Conservation (phyloP, 352 stramenopile genomes). For the Globisporangium barbulae region DNA sequence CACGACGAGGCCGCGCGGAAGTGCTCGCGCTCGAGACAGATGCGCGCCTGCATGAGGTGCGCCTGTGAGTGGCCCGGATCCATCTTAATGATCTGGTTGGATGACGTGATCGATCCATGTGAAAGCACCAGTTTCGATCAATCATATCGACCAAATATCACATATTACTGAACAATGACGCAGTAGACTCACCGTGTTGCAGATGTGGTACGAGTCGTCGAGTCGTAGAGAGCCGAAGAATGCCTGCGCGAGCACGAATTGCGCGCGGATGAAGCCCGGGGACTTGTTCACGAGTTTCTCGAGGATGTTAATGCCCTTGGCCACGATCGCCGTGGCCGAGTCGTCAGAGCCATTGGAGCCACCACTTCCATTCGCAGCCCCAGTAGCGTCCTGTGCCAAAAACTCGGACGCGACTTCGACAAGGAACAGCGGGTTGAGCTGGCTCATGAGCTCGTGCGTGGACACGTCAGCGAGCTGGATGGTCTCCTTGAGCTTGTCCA, state of each 20-base stretch:
- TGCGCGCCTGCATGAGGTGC: conserved; percentile 81
- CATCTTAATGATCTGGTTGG: conserved; percentile 67
- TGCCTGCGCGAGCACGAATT: conserved; percentile 80
- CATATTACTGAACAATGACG: too few relatives aligned
- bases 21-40: conserved; percentile 79
- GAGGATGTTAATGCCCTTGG: conserved; percentile 71
- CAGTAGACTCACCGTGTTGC: conserved; percentile 34
- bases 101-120: conserved; percentile 6
- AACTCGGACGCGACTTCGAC: conserved; percentile 87
- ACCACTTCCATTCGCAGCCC: neutral
- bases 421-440: conserved; percentile 87
- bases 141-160: too few relatives aligned
- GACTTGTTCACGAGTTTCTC: conserved; percentile 82
- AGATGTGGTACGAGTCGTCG: conserved; percentile 79
- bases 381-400: conserved; percentile 44
- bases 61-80: conserved; percentile 67
- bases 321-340: conserved; percentile 15
- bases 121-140: neutral
- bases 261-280: conserved; percentile 79
- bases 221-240: conserved; percentile 68
- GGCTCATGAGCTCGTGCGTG: conserved; percentile 69
- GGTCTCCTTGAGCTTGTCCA: conserved; percentile 70
- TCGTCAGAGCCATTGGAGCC: conserved; percentile 16
- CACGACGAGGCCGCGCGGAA: conserved; percentile 61
- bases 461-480: conserved; percentile 63